These are phyloP conservation scores for Lodderomyces oxycetoniae DNA, from an alignment of 1,139 yeast genomes.

Conservation along the genomic window DNA sequence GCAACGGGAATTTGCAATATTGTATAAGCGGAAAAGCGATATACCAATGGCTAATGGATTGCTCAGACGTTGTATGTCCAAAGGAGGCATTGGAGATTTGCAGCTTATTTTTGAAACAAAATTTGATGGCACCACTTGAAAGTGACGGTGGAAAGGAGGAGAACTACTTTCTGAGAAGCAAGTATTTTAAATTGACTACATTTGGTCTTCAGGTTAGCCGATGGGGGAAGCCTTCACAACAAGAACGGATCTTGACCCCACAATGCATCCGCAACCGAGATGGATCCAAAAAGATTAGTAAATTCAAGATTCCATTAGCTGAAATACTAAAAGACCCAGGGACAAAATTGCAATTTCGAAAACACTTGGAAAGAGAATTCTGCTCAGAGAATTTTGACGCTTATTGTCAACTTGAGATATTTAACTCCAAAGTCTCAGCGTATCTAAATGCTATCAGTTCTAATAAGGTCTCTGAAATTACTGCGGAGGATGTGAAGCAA, in stretches of 20 bases:
- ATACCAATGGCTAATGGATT: constrained; percentile 86
- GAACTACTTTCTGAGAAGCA: constrained; percentile 1
- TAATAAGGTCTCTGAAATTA: constrained; percentile 2
- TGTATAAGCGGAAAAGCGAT: constrained; percentile 73
- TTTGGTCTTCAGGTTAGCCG: constrained; percentile 11
- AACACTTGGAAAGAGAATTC: constrained; percentile 56
- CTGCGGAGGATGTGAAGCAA: constrained; percentile 3
- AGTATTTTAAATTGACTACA: constrained; percentile 9
- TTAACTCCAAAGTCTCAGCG: constrained; percentile 21
- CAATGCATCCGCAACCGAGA: background rate
- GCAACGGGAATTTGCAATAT: constrained; percentile 26
- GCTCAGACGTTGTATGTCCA: constrained; percentile 62
- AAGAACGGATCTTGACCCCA: background rate
- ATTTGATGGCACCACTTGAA: constrained; percentile 33
- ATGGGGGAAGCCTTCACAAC: constrained; percentile 9
- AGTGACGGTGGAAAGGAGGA: background rate
- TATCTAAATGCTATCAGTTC: constrained; percentile 11
- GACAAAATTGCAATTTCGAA: constrained; percentile 58
- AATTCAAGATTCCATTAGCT: constrained; percentile 25
- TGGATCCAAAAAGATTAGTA: background rate
- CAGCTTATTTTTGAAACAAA: constrained; percentile 47
- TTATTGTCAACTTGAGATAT: constrained; percentile 52
- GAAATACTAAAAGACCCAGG: constrained; percentile 74
- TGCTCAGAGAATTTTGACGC: constrained; percentile 79
- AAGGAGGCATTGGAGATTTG: constrained; percentile 63